These are phyloP conservation scores for Eucalyptus viminalis DNA, from an alignment of 345 rosid genomes.

Conservation along the genomic window DNA sequence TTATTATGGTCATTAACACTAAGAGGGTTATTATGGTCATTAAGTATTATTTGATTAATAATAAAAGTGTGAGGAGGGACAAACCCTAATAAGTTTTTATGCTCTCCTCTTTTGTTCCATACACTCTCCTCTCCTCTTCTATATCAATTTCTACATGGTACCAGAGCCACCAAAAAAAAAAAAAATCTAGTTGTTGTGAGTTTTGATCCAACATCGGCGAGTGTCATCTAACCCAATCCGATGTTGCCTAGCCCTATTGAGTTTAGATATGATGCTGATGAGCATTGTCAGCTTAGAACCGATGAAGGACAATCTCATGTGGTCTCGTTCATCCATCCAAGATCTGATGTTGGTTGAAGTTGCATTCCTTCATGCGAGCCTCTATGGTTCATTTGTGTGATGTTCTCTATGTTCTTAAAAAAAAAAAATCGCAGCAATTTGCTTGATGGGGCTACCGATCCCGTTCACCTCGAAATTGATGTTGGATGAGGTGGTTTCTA, in stretches of 20 bases:
- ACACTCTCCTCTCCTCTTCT: no score
- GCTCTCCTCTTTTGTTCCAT: no score
- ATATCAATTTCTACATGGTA: not conserved
- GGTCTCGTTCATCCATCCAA: not conserved
- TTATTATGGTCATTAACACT: no score
- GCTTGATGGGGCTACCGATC: not conserved
- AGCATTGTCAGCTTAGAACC: not conserved
- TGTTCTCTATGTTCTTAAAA: not conserved
- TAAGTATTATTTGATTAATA: no score
- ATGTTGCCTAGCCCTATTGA: not conserved
- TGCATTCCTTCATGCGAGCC: not conserved
- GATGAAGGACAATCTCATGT: rapidly evolving
- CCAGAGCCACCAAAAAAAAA: not conserved
- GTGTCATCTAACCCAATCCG: not conserved
- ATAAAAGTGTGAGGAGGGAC: no score
- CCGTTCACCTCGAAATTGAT: not conserved
- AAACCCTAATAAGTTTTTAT: no score
- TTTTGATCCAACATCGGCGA: not conserved
- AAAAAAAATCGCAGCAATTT: not conserved
- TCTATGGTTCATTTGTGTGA: no score
- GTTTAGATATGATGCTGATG: no score
- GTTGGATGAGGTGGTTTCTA: not conserved
- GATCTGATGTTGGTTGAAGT: no score
- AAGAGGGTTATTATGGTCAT: no score
- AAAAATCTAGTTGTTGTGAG: no score